Conservation (phyloP, 1,139 yeast genomes). For the Sugiyamaella neomexicana region DNA sequence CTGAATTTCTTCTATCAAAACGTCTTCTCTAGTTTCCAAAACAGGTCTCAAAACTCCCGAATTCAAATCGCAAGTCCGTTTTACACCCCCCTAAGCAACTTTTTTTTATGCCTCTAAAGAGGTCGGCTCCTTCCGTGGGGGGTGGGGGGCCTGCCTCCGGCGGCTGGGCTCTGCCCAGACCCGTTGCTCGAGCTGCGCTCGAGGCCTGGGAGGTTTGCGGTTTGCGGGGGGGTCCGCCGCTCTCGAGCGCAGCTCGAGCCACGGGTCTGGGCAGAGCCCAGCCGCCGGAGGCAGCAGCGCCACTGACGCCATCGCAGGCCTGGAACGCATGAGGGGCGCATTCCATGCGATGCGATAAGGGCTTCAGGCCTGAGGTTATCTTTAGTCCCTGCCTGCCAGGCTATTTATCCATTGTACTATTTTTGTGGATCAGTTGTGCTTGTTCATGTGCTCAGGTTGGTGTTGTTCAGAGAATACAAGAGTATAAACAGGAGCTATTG, state of each 20-base stretch:
- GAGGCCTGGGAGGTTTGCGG: no score
- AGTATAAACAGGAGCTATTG: no score
- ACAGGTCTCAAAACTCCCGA: neutral
- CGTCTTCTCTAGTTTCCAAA: neutral
- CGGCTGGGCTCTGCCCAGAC: no score
- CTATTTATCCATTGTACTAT: neutral
- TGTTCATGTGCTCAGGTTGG: no score
- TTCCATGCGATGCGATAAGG: neutral
- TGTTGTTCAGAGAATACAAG: no score
- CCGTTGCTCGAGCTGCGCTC: no score
- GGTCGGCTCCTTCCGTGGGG: neutral
- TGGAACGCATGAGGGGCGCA: neutral
- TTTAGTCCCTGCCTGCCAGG: neutral
- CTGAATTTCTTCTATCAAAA: neutral
- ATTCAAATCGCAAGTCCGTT: neutral
- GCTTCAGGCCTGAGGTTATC: neutral
- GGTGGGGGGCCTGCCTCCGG: no score
- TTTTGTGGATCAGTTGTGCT: no score
- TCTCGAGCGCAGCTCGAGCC: no score
- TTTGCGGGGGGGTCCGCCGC: no score
- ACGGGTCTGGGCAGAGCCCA: no score
- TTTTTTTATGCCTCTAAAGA: neutral
- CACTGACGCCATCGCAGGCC: neutral
- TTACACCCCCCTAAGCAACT: conserved; percentile 2
- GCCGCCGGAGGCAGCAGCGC: no score